phyloP scores from a whole-genome alignment of 2,329 filamentous ascomycete species.

The Pezicula neosporulosa region DNA sequence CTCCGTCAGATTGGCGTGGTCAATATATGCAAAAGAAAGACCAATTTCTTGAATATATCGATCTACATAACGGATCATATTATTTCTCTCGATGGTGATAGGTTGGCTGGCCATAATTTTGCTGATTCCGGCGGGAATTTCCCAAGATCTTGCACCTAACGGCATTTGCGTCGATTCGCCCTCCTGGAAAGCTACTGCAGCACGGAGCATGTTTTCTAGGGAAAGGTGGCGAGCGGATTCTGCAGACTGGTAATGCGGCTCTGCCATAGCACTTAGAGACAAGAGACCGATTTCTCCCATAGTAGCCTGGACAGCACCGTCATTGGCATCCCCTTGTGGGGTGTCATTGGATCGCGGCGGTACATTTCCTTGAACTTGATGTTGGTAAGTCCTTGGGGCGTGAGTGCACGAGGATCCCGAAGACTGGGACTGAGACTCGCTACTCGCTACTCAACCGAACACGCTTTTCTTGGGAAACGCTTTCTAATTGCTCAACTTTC shows the following conservation, averaged over 20 bases:
- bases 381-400: too few species aligned
- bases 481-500: not conserved
- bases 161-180: not conserved
- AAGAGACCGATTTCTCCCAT: not conserved
- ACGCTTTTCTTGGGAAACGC: too few species aligned
- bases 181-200: not conserved
- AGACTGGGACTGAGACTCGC: too few species aligned
- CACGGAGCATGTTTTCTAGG: not conserved
- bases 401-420: too few species aligned
- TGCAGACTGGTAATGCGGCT: not conserved
- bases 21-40: not conserved
- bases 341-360: too few species aligned
- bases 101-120: not conserved
- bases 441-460: too few species aligned
- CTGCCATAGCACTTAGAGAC: conserved; percentile 1
- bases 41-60: not conserved
- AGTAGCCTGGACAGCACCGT: not conserved
- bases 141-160: not conserved
- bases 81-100: not conserved
- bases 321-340: not conserved
- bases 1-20: not conserved
- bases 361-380: too few species aligned
- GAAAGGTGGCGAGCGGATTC: not conserved
- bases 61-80: not conserved
- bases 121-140: not conserved